Evolutionary conservation across 2,329 filamentous ascomycete genomes (phyloP).

Genomic region (Paecilomyces niveus): DNA sequence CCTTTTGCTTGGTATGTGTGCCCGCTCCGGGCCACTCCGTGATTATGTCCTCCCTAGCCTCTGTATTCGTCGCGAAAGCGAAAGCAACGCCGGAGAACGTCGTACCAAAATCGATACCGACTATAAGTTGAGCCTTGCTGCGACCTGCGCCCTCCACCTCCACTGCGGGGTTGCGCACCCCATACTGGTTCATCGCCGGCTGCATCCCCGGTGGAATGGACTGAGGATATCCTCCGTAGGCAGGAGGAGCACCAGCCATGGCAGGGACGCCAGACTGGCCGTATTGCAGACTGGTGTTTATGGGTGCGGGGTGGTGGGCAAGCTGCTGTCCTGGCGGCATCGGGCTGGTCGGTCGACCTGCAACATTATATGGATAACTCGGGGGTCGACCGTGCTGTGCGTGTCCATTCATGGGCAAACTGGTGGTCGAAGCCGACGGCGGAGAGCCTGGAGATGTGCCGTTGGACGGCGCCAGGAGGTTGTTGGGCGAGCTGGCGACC

Average conservation of each 20-base stretch:
- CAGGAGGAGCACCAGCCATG: conserved; percentile 33
- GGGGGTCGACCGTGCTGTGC: conserved; percentile 55
- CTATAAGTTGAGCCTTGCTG: conserved; percentile 94
- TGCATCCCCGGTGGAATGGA: conserved; percentile 22
- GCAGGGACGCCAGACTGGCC: conserved; percentile 31
- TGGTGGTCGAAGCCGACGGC: conserved; percentile 39
- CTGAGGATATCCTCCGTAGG: conserved; percentile 38
- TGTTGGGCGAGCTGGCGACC: conserved; percentile 22
- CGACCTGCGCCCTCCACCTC: conserved; percentile 84
- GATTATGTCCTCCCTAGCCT: conserved; percentile 97
- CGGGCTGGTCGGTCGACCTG: conserved; percentile 46
- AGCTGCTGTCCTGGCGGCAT: conserved; percentile 40
- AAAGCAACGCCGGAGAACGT: conserved; percentile 98
- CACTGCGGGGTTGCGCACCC: conserved; percentile 27
- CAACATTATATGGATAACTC: conserved; percentile 54
- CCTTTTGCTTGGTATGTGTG: conserved; percentile 98
- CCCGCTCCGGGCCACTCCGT: conserved; percentile 98
- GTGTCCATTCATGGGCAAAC: conserved; percentile 50
- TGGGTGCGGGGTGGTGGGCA: conserved; percentile 41
- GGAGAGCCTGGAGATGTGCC: conserved; percentile 27
- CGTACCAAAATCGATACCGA: conserved; percentile 98
- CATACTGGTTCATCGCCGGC: conserved; percentile 15
- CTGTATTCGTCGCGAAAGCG: conserved; percentile 86
- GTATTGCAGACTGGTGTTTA: conserved; percentile 49
- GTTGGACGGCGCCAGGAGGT: conserved; percentile 29